These are phyloP conservation scores for Diaporthe destruens DNA, from an alignment of 2,329 filamentous ascomycete genomes.

Conservation along the genomic window DNA sequence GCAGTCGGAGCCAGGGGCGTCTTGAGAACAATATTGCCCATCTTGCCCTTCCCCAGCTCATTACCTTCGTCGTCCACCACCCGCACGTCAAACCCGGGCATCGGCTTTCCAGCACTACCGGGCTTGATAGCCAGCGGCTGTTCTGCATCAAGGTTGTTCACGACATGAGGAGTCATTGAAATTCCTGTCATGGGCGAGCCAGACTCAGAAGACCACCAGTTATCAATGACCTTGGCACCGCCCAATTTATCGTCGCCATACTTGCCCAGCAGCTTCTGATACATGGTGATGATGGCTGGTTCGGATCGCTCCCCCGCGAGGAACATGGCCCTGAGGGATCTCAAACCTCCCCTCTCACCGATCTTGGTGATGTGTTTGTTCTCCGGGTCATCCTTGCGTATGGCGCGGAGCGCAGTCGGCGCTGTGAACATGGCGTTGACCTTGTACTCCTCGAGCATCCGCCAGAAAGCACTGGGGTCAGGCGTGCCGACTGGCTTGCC, in stretches of 20 bases:
- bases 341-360: constrained; percentile 78
- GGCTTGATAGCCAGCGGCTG: constrained; percentile 76
- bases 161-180: constrained; percentile 66
- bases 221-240: constrained; percentile 70
- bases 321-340: constrained; percentile 79
- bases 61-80: constrained; percentile 85
- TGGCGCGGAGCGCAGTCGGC: constrained; percentile 87
- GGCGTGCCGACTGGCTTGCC: constrained; percentile 95
- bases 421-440: constrained; percentile 89
- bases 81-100: constrained; percentile 91
- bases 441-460: constrained; percentile 85
- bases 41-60: constrained; percentile 77
- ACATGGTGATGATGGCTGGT: constrained; percentile 84
- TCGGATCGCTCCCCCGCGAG: constrained; percentile 92
- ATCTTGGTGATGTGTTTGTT: constrained; percentile 73
- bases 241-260: constrained; percentile 69
- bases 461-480: constrained; percentile 89
- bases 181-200: constrained; percentile 71
- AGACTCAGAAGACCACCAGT: constrained; percentile 73
- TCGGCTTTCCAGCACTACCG: constrained; percentile 89
- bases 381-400: constrained; percentile 85
- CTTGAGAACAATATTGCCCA: constrained; percentile 92
- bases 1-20: constrained; percentile 87
- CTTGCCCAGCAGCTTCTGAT: constrained; percentile 77
- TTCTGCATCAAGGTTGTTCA: constrained; percentile 53